phyloP scores from a whole-genome alignment of 495 filamentous ascomycete genomes.

The Margaritispora aquatica region DNA sequence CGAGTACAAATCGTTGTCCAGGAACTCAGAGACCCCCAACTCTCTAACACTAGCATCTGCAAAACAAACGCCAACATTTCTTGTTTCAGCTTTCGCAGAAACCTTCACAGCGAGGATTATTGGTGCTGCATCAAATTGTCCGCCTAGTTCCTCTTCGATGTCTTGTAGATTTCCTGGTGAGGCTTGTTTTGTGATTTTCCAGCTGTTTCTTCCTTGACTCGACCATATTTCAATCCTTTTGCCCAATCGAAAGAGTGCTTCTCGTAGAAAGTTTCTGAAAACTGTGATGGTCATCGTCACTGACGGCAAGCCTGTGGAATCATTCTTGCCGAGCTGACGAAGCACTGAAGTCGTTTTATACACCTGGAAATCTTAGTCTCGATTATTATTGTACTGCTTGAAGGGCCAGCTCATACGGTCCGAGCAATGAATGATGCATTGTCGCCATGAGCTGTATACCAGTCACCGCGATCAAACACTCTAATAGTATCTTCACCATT shows the following conservation, averaged over 20 bases:
- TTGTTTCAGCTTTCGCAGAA: constrained; percentile 77
- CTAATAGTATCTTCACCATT: constrained; percentile 70
- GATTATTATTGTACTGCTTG: not conserved
- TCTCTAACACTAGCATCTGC: constrained; percentile 96
- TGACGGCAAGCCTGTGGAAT: constrained; percentile 77
- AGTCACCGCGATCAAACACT: constrained; percentile 91
- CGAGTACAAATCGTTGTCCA: constrained; percentile 97
- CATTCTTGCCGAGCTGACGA: constrained; percentile 76
- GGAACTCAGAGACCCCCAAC: constrained; percentile 93
- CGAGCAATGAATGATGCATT: constrained; percentile 92
- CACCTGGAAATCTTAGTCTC: constrained; percentile 42
- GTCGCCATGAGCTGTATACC: constrained; percentile 87
- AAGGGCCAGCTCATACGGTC: constrained; percentile 44
- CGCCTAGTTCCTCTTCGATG: constrained; percentile 91
- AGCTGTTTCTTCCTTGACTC: constrained; percentile 70
- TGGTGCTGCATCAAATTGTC: constrained; percentile 79
- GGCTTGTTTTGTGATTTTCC: constrained; percentile 87
- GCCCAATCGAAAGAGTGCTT: constrained; percentile 84
- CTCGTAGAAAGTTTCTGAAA: constrained; percentile 91
- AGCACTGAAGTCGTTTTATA: constrained; percentile 98
- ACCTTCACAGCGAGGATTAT: constrained; percentile 95
- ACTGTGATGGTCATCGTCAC: constrained; percentile 92
- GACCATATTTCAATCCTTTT: constrained; percentile 90
- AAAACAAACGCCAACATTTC: constrained; percentile 92
- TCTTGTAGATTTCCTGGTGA: constrained; percentile 96